A percentile compares a stretch with the other conserved stretches of the same genome.
Evolutionary conservation across 2,329 filamentous ascomycete genomes (phyloP).

Genomic region (Chalaropsis ovoidea): DNA sequence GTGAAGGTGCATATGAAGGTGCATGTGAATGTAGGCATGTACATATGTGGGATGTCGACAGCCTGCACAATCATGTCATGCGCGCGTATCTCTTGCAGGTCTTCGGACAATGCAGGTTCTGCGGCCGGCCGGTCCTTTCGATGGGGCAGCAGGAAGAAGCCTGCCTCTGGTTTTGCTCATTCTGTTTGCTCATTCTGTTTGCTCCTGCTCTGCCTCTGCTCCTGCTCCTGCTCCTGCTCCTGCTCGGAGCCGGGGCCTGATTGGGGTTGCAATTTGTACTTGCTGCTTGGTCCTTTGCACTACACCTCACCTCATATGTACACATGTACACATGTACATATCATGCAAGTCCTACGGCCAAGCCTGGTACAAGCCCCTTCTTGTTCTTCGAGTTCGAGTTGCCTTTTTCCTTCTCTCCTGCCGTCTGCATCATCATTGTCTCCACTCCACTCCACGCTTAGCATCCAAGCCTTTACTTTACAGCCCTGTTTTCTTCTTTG

Average conservation of each 20-base stretch:
- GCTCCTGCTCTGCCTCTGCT: not conserved
- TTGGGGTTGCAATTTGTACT: not conserved
- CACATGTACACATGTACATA: not conserved
- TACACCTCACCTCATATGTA: too few relatives aligned
- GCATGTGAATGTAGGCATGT: not conserved
- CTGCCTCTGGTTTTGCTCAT: not conserved
- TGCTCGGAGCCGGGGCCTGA: not conserved
- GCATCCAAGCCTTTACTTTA: not conserved
- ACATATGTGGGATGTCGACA: not conserved
- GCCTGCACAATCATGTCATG: slow-evolving; percentile 11
- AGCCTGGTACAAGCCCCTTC: not conserved
- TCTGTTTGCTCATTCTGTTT: not conserved
- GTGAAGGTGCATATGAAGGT: not conserved
- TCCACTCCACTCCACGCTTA: not conserved
- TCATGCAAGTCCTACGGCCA: not conserved
- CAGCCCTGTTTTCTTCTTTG: not conserved
- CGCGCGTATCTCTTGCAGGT: not conserved
- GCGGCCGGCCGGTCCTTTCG: not conserved
- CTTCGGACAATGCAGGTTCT: slow-evolving; percentile 1
- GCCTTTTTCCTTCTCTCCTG: not conserved
- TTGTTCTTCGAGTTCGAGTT: not conserved
- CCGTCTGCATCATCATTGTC: not conserved
- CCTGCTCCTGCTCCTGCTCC: not conserved
- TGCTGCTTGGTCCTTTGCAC: not conserved
- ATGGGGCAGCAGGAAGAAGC: not conserved